These are phyloP conservation scores for Fusarium coicis DNA, from an alignment of 2,329 filamentous ascomycete species.

Conservation along the genomic window DNA sequence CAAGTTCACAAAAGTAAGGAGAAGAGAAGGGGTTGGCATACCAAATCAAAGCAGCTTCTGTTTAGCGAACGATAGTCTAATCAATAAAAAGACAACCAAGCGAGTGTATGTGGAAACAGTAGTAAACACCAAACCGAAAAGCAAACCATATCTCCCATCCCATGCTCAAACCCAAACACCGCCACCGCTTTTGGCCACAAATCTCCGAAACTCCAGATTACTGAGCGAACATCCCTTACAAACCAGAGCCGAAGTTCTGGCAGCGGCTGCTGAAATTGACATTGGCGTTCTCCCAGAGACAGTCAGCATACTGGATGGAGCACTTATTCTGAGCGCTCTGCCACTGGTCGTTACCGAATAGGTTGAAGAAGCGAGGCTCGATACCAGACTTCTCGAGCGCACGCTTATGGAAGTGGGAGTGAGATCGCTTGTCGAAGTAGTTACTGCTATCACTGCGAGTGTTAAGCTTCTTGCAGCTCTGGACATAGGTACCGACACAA, in stretches of 20 bases:
- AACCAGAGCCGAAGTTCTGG: conserved; percentile 47
- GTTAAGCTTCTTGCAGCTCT: conserved; percentile 56
- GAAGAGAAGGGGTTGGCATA: background rate
- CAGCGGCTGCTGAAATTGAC: conserved; percentile 55
- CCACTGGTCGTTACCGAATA: conserved; percentile 47
- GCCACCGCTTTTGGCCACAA: conserved; percentile 1
- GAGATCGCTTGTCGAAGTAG: conserved; percentile 34
- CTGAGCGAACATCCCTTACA: conserved; percentile 7
- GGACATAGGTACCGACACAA: conserved; percentile 60
- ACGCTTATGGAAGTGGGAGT: conserved; percentile 41
- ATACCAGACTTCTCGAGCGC: conserved; percentile 40
- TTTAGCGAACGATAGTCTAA: conserved; percentile 32
- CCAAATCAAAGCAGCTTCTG: conserved; percentile 32
- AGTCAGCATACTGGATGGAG: conserved; percentile 61
- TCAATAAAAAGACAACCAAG: conserved; percentile 17
- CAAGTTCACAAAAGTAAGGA: background rate
- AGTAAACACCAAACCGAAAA: conserved; percentile 16
- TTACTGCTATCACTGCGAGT: conserved; percentile 35
- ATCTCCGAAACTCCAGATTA: background rate
- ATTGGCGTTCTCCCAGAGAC: conserved; percentile 55
- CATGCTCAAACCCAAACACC: background rate
- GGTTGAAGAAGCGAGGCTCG: conserved; percentile 42
- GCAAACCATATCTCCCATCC: background rate
- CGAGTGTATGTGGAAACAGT: conserved; percentile 25
- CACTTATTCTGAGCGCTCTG: conserved; percentile 55